Base-by-base conservation (phyloP, 805 yeast species). In the Saturnispora kantuleensis region DNA sequence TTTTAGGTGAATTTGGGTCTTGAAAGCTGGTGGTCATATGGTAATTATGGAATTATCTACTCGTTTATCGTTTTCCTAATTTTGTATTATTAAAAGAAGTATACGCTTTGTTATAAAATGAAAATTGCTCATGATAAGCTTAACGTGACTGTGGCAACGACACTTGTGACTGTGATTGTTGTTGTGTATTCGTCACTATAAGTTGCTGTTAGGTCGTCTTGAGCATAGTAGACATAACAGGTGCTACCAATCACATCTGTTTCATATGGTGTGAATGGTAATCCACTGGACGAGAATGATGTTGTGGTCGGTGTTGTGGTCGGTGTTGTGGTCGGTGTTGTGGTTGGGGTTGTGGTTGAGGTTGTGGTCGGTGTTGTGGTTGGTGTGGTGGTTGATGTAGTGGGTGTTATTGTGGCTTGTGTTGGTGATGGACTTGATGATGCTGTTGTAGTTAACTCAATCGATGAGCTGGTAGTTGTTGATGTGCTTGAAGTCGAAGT, bases 161-260 rank as follows among this genome's bases (percentile, higher is more conserved):
- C 52, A 35, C 56, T 53, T 28, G 65, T 62, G 26, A 62, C 28
- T n/a, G 67, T 63, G 31, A 56, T 50, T 3, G 67, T 63, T 15
- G 67, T 63, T 12, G 46, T 46, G 16, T 47, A 55, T 10, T 42
- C 45, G 38, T 61, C 65, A 15, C 48, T 35, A 47, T 56, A 60
- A 17, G 51, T 42, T 5, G 54, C 51, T 13, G 56, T 54, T 17
- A 41, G 44, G 26, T 51, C 56, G 33, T 55, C 65, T 42, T 62
- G 65, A 4, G 64, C 69, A 45, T 64, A 65, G 56, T 58, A 60
- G 12, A 65, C 60, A 45, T 52, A 59, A 48, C 68, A 64, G 1
- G 63, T 60, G 9, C 68, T 68, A 35, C 47, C 54, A 2, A 47
- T 44, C 7, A 56, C 51, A 34, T 54, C 59, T 1, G 68, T 64